Conservation (phyloP, 148 eudicot species). For the Nyssa sinensis region DNA sequence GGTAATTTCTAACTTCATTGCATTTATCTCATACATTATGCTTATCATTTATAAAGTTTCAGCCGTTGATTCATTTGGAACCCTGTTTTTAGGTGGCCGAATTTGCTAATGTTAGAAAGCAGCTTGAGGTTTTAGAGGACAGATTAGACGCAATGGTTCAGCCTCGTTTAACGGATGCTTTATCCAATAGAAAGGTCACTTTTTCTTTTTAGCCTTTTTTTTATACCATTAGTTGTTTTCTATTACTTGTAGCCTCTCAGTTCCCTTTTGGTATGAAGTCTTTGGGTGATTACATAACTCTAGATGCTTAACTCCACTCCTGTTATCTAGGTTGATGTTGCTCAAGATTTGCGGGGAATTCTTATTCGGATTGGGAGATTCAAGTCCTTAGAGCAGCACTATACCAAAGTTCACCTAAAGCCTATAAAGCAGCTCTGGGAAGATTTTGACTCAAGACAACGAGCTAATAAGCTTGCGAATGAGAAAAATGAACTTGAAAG, state of each 20-base stretch:
- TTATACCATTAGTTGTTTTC: neutral
- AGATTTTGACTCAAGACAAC: conserved; percentile 75
- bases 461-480: conserved; percentile 46
- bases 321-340: conserved; percentile 63
- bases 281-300: neutral
- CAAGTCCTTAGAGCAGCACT: conserved; percentile 81
- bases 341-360: conserved; percentile 87
- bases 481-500: conserved; percentile 63
- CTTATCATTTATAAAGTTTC: neutral
- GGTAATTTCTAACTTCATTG: conserved; percentile 35
- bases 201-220: neutral
- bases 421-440: conserved; percentile 85
- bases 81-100: conserved; percentile 79
- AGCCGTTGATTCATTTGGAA: neutral
- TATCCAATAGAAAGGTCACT: conserved; percentile 70
- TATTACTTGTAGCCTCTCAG: neutral
- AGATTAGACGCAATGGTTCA: conserved; percentile 98
- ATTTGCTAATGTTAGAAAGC: conserved; percentile 95
- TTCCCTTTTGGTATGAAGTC: neutral
- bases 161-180: conserved; percentile 92
- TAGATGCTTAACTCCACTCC: conserved; percentile 1
- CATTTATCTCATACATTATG: neutral
- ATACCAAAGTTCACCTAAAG: conserved; percentile 82
- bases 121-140: conserved; percentile 96
- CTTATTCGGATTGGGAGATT: conserved; percentile 87